Base-by-base conservation (phyloP, 108 stramenopile genomes). In the Bacterosira constricta region DNA sequence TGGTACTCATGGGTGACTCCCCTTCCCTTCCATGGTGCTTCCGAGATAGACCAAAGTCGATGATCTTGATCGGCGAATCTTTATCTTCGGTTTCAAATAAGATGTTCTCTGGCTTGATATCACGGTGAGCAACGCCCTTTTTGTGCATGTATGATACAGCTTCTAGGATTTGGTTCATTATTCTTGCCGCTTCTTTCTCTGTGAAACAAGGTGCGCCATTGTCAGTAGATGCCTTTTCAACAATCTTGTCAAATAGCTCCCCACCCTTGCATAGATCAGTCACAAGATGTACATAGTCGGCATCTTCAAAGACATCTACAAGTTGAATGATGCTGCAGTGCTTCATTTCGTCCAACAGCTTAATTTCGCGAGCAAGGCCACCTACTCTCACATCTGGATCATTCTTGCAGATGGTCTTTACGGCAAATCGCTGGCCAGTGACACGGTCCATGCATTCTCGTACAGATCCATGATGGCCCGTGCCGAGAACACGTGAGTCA, bases 231-330 rank as follows among this genome's bases (percentile, higher is more conserved):
- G 83, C 81, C 70, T 95, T 89, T 62, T 91, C 85, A 1, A 95
- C 94, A 66, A 96, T 96, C 42, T 91, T 77, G 73, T 98, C 96
- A 77, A 95, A 98, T 27, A 98, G 77, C 81, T 98, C 97, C 20
- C 94, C 94, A 54, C 97, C 97, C 23, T 46, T 45, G 82, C 90
- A 88, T 30, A 89, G 84, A 73, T 97, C 98, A 7, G 96, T 93
- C 4, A 98, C 90, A 41, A 97, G 75, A 79, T 93, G 96, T 50
- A 87, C 93, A 59, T 83, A 88, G 30, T 89, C 68, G 21, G 38
- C 34, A 45, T 97, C 97, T 51, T 97, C 90, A 77, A 88, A 95
- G 58, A 96, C 93, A 79, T 97, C 98, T 32, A 90, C 90, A 20
- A 97, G 87, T 23, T 82, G 83, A 55, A 90, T 84, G 69, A 89